These are phyloP conservation scores for Chrysoporthe cubensis DNA, from an alignment of 2,329 filamentous ascomycete species.

Conservation along the genomic window DNA sequence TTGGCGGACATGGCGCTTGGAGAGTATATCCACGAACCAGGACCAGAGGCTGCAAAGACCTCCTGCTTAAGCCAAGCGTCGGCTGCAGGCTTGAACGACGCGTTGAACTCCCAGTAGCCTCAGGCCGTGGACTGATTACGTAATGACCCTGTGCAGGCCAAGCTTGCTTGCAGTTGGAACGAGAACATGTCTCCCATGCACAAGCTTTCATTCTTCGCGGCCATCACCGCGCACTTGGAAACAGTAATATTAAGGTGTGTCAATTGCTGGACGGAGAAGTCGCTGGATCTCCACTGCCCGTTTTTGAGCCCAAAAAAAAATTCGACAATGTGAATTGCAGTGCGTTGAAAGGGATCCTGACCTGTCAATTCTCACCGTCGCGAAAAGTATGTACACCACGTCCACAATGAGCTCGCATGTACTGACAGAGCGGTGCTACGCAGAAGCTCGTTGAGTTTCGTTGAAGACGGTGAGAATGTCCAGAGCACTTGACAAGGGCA, in stretches of 20 bases:
- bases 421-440: not conserved
- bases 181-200: not conserved
- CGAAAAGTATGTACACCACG: not conserved
- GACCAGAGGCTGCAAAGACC: not conserved
- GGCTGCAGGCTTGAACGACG: not conserved
- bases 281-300: not conserved
- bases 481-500: slow-evolving; percentile 54
- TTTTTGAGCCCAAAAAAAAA: not conserved
- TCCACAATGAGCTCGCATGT: not conserved
- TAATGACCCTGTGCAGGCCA: not conserved
- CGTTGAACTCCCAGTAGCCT: not conserved
- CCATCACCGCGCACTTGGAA: not conserved
- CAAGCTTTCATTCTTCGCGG: not conserved
- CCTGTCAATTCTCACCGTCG: not conserved
- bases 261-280: not conserved
- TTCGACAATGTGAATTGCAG: not conserved
- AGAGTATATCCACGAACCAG: not conserved
- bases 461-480: slow-evolving; percentile 50
- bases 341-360: not conserved
- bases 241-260: not conserved
- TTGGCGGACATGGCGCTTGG: not conserved
- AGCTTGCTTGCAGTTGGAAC: not conserved
- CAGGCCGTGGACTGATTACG: not conserved
- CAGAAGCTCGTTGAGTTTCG: not conserved
- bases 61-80: not conserved